Evolutionary conservation across 2,329 filamentous ascomycete genomes (phyloP), one percentile per base, ranked within the genome.

Genomic region (Spiromastix sp.): DNA sequence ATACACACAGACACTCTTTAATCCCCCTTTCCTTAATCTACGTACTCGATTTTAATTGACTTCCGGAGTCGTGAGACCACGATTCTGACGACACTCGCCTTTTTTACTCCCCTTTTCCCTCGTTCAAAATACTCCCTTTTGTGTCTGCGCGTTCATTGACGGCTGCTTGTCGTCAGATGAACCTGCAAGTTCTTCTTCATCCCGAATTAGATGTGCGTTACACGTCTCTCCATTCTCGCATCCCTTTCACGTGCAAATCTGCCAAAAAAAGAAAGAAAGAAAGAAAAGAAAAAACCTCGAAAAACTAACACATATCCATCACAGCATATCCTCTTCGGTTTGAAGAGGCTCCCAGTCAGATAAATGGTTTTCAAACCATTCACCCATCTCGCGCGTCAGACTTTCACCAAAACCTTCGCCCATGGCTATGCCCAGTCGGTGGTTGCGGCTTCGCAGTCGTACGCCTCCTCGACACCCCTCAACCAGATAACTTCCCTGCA

Each of bases 371-470:
- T 76, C 60, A 81, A 81, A 64, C 66, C 68, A 51, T 78, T 79
- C 54, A 74, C 77, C 56, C 72, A 77, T 71, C 84, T 96, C 72
- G 85, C 93, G 77, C 89, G 91, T 72, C 84, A 89, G 74, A 87
- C 85, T 81, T 82, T 95, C 67, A 80, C 85, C 58, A 96, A 96
- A 71, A 86, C 87, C 56, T 82, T 96, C 63, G 89, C 85, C 61
- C 85, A 96, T 76, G 89, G 89, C 66, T 96, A 95, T 74, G 87
- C 87, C 52, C 89, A 96, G 63, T 94, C 87, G 45, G 81, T 96
- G 66, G 86, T 98, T 66, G 91, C 91, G 56, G 89, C 86, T 53
- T 85, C 85, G 46, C 86, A 94, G 73, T 72, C 76, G 71, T 74
- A 85, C 79, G 72, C 78, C 67, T 57, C 85, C 27, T 69, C 74